phyloP scores from a whole-genome alignment of 2,329 filamentous ascomycete species.

The Xylariaceae sp. region DNA sequence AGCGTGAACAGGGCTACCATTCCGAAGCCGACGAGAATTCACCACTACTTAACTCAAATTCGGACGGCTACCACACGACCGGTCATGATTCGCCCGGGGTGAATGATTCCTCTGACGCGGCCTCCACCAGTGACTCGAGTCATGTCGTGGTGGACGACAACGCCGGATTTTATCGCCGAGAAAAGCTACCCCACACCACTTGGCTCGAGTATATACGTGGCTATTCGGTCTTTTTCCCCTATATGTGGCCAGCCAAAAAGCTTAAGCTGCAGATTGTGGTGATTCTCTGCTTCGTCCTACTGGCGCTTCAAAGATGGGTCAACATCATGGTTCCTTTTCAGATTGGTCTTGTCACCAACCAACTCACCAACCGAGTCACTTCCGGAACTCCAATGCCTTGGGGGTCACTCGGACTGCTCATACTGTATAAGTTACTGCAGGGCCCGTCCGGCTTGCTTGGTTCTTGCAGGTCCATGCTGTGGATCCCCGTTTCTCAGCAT shows the following conservation, averaged over 20 bases:
- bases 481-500: constrained; percentile 96
- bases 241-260: constrained; percentile 88
- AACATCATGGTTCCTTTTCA: constrained; percentile 83
- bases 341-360: constrained; percentile 72
- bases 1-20: constrained; percentile 38
- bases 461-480: constrained; percentile 73
- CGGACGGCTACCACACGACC: constrained; percentile 23
- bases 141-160: constrained; percentile 48
- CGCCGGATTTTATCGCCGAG: constrained; percentile 82
- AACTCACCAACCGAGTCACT: constrained; percentile 40
- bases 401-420: constrained; percentile 68
- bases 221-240: constrained; percentile 91
- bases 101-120: constrained; percentile 36
- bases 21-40: constrained; percentile 51
- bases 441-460: constrained; percentile 84
- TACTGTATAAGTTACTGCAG: constrained; percentile 74
- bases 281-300: constrained; percentile 72
- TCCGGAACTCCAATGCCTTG: constrained; percentile 55
- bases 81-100: constrained; percentile 34
- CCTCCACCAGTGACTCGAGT: constrained; percentile 5
- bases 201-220: constrained; percentile 96
- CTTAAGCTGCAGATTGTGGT: constrained; percentile 68
- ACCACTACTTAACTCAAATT: constrained; percentile 48
- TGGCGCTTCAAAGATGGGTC: constrained; percentile 73
- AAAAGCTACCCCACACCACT: constrained; percentile 75